Evolutionary conservation across 129 eudicot genomes (phyloP).

Genomic region (Flaveria trinervia): DNA sequence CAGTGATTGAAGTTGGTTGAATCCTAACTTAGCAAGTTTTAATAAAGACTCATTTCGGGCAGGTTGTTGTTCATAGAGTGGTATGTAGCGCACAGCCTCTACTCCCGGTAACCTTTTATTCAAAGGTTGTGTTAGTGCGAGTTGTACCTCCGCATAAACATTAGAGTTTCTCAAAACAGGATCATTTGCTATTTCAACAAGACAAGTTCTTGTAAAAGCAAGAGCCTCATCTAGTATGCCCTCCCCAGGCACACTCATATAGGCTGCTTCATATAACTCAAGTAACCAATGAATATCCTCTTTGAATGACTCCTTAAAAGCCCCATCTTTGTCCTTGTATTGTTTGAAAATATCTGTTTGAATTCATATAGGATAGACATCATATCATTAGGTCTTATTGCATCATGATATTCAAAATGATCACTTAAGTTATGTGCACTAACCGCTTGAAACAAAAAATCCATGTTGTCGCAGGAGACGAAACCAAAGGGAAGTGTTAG

Average conservation of each 20-base stretch:
- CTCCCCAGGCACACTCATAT: background rate
- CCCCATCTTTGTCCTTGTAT: background rate
- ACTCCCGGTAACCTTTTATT: no score
- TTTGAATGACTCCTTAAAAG: background rate
- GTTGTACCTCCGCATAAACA: background rate
- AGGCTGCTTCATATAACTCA: background rate
- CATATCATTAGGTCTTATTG: background rate
- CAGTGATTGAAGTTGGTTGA: no score
- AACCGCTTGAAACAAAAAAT: background rate
- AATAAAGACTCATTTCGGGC: no score
- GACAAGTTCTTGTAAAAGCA: background rate
- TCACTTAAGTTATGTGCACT: background rate
- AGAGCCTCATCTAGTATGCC: background rate
- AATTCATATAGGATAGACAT: background rate
- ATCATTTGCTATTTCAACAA: background rate
- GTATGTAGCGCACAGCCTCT: no score
- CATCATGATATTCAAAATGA: background rate
- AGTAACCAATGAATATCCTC: background rate
- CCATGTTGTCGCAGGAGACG: constrained; percentile 13
- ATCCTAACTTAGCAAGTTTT: no score
- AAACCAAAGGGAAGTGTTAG: background rate
- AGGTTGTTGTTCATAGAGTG: no score
- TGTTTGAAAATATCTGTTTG: background rate
- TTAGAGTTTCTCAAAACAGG: background rate
- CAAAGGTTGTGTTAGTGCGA: no score